Percentiles rank a stretch among this genome's conserved stretches.
phyloP scores from a whole-genome alignment of 345 rosid species.

The Pseudoturritis turrita region DNA sequence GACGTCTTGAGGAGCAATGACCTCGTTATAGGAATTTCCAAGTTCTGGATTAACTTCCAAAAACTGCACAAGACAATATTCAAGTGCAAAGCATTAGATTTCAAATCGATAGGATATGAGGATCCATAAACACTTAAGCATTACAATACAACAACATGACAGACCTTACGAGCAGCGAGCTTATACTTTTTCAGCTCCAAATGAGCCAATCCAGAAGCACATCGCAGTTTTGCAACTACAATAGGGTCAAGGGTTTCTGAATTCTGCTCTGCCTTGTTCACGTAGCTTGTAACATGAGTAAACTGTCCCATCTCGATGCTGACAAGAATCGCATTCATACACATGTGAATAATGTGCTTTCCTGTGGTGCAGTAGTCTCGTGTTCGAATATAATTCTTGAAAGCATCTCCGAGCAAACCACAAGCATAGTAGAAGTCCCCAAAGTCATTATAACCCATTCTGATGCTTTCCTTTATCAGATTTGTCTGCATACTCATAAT shows the following conservation, averaged over 20 bases:
- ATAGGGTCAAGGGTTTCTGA: conserved; percentile 63
- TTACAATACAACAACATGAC: conserved; percentile 2
- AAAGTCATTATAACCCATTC: conserved; percentile 98
- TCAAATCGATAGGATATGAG: neutral
- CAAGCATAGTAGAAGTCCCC: conserved; percentile 93
- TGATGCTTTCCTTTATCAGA: conserved; percentile 92
- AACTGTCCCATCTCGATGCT: conserved; percentile 99
- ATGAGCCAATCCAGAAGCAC: conserved; percentile 95
- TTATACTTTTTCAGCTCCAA: conserved; percentile 86
- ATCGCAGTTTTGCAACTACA: conserved; percentile 61
- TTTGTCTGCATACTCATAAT: conserved; percentile 59
- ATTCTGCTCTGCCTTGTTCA: conserved; percentile 91
- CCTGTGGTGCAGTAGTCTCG: conserved; percentile 98
- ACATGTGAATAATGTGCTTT: conserved; percentile 90
- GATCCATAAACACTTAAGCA: conserved; percentile 7
- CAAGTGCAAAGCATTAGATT: neutral
- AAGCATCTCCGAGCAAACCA: conserved; percentile 85
- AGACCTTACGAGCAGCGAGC: conserved; percentile 97
- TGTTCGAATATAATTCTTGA: conserved; percentile 82
- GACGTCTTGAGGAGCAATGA: conserved; percentile 97
- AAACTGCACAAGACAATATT: conserved; percentile 49
- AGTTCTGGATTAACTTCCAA: conserved; percentile 90
- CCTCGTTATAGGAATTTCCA: conserved; percentile 79
- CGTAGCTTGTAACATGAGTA: conserved; percentile 87
- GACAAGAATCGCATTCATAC: conserved; percentile 89